These are phyloP conservation scores for Sisymbrium altissimum DNA, from an alignment of 345 rosid genomes.

Conservation along the genomic window DNA sequence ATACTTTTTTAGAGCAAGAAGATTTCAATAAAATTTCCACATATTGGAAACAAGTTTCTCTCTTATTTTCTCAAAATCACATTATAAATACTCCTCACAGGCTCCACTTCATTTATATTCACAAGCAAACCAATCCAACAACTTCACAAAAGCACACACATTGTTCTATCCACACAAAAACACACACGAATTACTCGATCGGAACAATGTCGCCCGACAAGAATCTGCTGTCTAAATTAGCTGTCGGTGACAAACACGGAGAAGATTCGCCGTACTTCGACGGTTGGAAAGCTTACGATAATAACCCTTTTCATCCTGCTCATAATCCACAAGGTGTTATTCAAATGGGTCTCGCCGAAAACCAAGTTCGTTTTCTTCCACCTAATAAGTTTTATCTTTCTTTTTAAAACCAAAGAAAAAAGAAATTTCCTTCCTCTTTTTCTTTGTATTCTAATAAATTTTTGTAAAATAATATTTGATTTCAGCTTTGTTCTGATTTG, in stretches of 20 bases:
- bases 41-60: background rate
- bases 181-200: background rate
- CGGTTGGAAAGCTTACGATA: slow-evolving; percentile 85
- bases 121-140: background rate
- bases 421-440: background rate
- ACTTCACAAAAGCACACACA: slow-evolving; percentile 3
- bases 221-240: slow-evolving; percentile 50
- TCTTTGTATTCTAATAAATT: background rate
- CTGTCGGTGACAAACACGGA: slow-evolving; percentile 55
- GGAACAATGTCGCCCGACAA: background rate
- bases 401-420: too few relatives aligned
- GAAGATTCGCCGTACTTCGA: slow-evolving; percentile 74
- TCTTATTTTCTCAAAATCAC: background rate
- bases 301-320: slow-evolving; percentile 52
- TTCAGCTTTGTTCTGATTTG: slow-evolving; percentile 64
- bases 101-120: background rate
- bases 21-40: background rate
- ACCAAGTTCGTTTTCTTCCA: slow-evolving; percentile 49
- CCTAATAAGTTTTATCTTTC: background rate
- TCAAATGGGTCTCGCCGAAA: slow-evolving; percentile 88
- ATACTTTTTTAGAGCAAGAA: slow-evolving; percentile 10
- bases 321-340: slow-evolving; percentile 64
- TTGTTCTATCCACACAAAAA: background rate
- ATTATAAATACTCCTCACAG: slow-evolving; percentile 11
- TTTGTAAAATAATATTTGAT: background rate